phyloP scores from a whole-genome alignment of 768 basidiomycete species.

The Pleurotus tuber-regium region DNA sequence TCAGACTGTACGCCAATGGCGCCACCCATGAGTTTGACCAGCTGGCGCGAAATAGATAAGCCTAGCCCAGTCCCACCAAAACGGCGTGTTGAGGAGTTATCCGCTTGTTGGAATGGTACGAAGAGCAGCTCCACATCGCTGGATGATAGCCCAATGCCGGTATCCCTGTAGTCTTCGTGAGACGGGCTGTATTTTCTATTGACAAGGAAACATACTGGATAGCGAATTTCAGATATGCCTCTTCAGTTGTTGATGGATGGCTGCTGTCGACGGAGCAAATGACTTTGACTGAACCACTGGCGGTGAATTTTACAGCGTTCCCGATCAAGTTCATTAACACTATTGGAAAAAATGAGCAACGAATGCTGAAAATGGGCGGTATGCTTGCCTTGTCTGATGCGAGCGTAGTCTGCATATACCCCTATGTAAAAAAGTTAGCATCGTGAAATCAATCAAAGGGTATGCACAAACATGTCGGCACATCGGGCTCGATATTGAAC shows the following conservation, averaged over 20 bases:
- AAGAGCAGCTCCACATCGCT: slow-evolving; percentile 68
- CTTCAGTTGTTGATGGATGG: slow-evolving; percentile 30
- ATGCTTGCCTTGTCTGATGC: slow-evolving; percentile 63
- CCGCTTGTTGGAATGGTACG: slow-evolving; percentile 76
- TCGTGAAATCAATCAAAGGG: neutral
- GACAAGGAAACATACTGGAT: slow-evolving; percentile 45
- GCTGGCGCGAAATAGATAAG: slow-evolving; percentile 68
- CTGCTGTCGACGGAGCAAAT: slow-evolving; percentile 53
- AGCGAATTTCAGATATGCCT: slow-evolving; percentile 59
- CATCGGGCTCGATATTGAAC: slow-evolving; percentile 65
- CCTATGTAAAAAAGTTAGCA: slow-evolving; percentile 29
- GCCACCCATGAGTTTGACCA: slow-evolving; percentile 77
- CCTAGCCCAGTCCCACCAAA: slow-evolving; percentile 81
- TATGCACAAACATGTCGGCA: slow-evolving; percentile 53
- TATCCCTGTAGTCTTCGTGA: slow-evolving; percentile 44
- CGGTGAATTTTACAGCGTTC: slow-evolving; percentile 76
- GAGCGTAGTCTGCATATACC: slow-evolving; percentile 72
- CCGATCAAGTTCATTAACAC: slow-evolving; percentile 78
- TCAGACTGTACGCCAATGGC: slow-evolving; percentile 70
- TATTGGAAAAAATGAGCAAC: no score
- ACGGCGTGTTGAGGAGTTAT: slow-evolving; percentile 72
- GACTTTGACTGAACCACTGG: slow-evolving; percentile 59
- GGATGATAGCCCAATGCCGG: slow-evolving; percentile 67
- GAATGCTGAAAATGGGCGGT: neutral
- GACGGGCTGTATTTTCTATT: no score